Evolutionary conservation across 2,329 filamentous ascomycete genomes (phyloP), one percentile per base, ranked within the genome.

Genomic region (Neopestalotiopsis sp.): DNA sequence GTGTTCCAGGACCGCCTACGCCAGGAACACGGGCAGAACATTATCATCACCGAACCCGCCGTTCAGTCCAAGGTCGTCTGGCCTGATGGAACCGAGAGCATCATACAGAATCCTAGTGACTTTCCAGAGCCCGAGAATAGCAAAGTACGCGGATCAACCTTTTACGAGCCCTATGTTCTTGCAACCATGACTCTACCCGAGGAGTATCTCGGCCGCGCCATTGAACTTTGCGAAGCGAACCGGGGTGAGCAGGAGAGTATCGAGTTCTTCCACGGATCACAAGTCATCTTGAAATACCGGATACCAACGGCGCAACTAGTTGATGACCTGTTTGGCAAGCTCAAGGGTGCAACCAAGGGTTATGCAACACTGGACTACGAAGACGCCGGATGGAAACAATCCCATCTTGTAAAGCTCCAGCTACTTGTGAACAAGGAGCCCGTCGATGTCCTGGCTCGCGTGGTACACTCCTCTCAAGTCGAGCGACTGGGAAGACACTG

Each of bases 301-400:
- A 82, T 99, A 1, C 96, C 96, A 0, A 87, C 97, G 0, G 90
- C 94, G 1, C 94, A 97, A 67, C 85, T 99, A 4, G 96, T 99
- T 0, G 96, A 98, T 74, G 96, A 99, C 80, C 92, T 99, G 77
- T 99, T 99, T 79, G 96, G 96, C 66, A 98, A 97, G 81, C 86
- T 99, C 66, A 99, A 99, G 80, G 94, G 94, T 49, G 88, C 90
- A 0, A 98, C 95, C 2, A 98, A 97, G 79, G 96, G 96, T 12
- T 99, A 99, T 75, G 96, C 96, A 0, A 96, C 93, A 45, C 88
- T 99, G 4, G 96, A 99, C 80, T 99, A 99, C 78, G 96, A 99
- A 82, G 96, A 99, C 75, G 92, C 94, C 0, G 95, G 93, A 0
- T 99, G 94, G 89, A 90, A 92, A 28, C 83, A 88, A 70, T 94